Evolutionary conservation across 108 stramenopile genomes (phyloP).

Genomic region (Pseudonitzschia multistriata): DNA sequence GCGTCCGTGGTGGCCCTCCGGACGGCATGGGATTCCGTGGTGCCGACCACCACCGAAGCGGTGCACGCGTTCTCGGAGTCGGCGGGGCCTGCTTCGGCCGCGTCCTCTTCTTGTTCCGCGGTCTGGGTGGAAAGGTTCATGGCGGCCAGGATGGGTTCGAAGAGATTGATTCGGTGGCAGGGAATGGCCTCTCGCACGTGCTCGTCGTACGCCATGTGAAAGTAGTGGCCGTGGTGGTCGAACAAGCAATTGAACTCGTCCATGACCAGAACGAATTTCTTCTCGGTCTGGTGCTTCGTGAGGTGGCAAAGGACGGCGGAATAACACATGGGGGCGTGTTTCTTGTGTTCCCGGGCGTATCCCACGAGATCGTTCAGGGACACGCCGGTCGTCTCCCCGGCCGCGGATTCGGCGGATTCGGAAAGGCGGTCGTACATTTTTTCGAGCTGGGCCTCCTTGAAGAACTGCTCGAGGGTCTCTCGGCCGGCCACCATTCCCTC

Average conservation of each 20-base stretch:
- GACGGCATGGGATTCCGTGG: constrained; percentile 65
- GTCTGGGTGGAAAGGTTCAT: constrained; percentile 50
- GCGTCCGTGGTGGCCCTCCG: constrained; percentile 47
- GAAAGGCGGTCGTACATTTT: constrained; percentile 27
- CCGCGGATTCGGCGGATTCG: constrained; percentile 12
- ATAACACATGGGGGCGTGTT: constrained; percentile 66
- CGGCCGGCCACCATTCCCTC: constrained; percentile 35
- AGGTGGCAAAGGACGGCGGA: constrained; percentile 52
- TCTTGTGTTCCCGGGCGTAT: constrained; percentile 42
- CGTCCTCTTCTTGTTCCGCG: constrained; percentile 31
- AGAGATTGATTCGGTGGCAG: constrained; percentile 61
- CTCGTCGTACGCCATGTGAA: constrained; percentile 76
- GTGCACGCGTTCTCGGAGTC: background rate
- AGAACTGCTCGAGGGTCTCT: constrained; percentile 46
- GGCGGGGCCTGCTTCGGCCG: background rate
- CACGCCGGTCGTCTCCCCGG: constrained; percentile 3
- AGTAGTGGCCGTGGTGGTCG: constrained; percentile 70
- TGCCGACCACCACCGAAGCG: constrained; percentile 68
- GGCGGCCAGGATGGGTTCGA: constrained; percentile 67
- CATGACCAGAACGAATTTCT: constrained; percentile 69
- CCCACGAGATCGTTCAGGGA: constrained; percentile 53
- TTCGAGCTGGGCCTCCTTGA: constrained; percentile 55
- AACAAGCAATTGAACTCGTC: constrained; percentile 83
- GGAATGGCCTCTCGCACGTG: constrained; percentile 66
- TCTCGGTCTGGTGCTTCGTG: constrained; percentile 61